Percentiles rank a stretch among this genome's conserved stretches.
Conservation (phyloP, 768 basidiomycete genomes). For the Mrakia blollopis region DNA sequence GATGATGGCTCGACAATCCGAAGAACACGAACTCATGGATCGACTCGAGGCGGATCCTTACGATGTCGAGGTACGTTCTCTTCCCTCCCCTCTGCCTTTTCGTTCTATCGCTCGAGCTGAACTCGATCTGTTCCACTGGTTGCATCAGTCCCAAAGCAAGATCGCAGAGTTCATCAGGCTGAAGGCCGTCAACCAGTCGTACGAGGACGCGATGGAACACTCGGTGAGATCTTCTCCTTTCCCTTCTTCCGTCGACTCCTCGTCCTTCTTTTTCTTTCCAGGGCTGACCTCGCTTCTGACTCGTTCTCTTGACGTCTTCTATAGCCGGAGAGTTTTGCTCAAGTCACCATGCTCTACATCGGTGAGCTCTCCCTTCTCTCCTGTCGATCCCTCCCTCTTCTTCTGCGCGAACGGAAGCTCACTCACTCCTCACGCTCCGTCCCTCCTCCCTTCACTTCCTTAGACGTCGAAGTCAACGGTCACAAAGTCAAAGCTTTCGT, state of each 20-base stretch:
- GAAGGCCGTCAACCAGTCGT: conserved; percentile 82
- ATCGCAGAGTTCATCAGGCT: conserved; percentile 92
- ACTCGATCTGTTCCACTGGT: neutral
- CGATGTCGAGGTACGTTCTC: conserved; percentile 60
- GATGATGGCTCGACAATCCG: conserved; percentile 14
- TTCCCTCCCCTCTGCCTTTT: neutral
- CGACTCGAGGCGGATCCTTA: conserved; percentile 80
- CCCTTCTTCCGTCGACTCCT: neutral
- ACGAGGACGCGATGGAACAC: conserved; percentile 89
- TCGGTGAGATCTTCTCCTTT: conserved; percentile 35
- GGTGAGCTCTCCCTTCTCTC: neutral
- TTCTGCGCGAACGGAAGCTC: neutral
- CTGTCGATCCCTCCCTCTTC: neutral
- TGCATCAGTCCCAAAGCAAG: conserved; percentile 61
- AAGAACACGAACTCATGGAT: conserved; percentile 45
- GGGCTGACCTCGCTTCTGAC: too few relatives aligned
- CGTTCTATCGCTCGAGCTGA: neutral
- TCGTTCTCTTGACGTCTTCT: too few relatives aligned
- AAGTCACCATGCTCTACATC: conserved; percentile 95
- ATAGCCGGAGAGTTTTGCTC: conserved; percentile 79
- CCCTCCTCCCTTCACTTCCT: conserved; percentile 46
- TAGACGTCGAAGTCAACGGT: conserved; percentile 82
- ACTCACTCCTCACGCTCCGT: conserved; percentile 17
- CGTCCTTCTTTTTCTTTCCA: too few relatives aligned
- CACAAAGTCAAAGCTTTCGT: conserved; percentile 91